Evolutionary conservation across 257 asterid species (phyloP), one percentile per base, ranked within the genome.

Genomic region (Orobanche coerulescens): DNA sequence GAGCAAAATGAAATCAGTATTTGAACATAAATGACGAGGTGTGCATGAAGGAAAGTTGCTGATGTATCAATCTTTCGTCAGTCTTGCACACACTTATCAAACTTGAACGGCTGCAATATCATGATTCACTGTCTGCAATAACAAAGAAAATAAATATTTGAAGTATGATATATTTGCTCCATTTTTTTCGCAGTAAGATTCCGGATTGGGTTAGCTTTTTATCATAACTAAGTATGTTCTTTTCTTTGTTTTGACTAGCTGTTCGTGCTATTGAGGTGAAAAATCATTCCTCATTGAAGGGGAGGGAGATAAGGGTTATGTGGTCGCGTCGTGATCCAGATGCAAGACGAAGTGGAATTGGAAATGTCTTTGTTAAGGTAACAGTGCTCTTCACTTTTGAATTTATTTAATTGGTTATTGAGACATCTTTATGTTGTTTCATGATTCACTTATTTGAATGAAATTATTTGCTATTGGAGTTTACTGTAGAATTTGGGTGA

Each of bases 281-380:
- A 74, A 80, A 80, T 42, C 79, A 65, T 39, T 66, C 81, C 49
- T 58, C 51, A 0, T 60, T 80, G 81, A 60, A 77, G 16, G 86
- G 83, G 12, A 77, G 60, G 61, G 66, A 15, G 51, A 78, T 80
- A 10, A 75, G 86, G 69, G 86, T 80, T 49, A 75, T 60, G 83
- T 75, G 81, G 86, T 80, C 86, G 0, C 75, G 55, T 55, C 81
- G 83, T 66, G 86, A 80, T 64, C 49, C 86, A 30, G 81, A 77
- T 55, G 72, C 78, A 37, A 74, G 86, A 64, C 72, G 61, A 72
- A 80, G 81, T 62, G 86, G 86, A 48, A 49, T 75, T 22, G 86
- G 83, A 67, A 80, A 80, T 77, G 78, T 80, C 26, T 80, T 77
- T 69, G 75, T 80, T 58, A 80, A 80, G 83, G 86, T 80, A 69